A percentile compares a stretch with the other conserved stretches of the same genome.
Conservation (phyloP, 2,329 filamentous ascomycete genomes). For the Pleomassaria siparia region DNA sequence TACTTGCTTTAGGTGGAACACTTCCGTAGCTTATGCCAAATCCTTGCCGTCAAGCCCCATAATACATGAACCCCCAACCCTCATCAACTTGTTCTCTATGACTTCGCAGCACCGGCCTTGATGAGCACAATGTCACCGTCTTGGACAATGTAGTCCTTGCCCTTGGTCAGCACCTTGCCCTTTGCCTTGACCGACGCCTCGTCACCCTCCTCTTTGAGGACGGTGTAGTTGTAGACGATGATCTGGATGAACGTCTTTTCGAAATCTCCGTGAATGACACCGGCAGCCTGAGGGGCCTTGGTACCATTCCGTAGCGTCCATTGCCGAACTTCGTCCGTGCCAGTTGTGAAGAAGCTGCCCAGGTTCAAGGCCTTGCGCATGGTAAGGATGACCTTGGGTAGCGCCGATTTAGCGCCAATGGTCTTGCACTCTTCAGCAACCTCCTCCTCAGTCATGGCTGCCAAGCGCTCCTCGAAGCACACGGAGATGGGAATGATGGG, state of each 20-base stretch:
- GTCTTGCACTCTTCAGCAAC: slow-evolving; percentile 85
- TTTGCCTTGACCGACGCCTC: slow-evolving; percentile 87
- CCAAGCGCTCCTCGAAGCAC: slow-evolving; percentile 87
- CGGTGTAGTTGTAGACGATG: slow-evolving; percentile 85
- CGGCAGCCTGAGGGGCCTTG: slow-evolving; percentile 96
- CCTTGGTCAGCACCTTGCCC: slow-evolving; percentile 97
- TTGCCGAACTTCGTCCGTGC: slow-evolving; percentile 93
- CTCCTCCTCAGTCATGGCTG: slow-evolving; percentile 75
- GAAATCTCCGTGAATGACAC: slow-evolving; percentile 97
- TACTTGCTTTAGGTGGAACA: slow-evolving; percentile 20
- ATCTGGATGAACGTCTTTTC: slow-evolving; percentile 99
- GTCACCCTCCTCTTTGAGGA: slow-evolving; percentile 82
- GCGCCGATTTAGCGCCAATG: slow-evolving; percentile 79
- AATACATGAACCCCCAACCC: neutral
- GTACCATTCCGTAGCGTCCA: slow-evolving; percentile 96
- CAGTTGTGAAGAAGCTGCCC: slow-evolving; percentile 95
- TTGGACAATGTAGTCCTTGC: slow-evolving; percentile 91
- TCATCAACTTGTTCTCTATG: neutral
- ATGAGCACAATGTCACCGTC: slow-evolving; percentile 83
- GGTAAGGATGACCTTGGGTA: slow-evolving; percentile 87
- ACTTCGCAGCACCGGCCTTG: slow-evolving; percentile 82
- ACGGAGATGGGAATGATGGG: slow-evolving; percentile 93
- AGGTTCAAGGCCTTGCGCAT: slow-evolving; percentile 93
- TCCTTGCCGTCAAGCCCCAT: neutral
- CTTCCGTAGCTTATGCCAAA: slow-evolving; percentile 11